Base-by-base conservation (phyloP, 805 yeast species). In the Maudiozyma bulderi region DNA sequence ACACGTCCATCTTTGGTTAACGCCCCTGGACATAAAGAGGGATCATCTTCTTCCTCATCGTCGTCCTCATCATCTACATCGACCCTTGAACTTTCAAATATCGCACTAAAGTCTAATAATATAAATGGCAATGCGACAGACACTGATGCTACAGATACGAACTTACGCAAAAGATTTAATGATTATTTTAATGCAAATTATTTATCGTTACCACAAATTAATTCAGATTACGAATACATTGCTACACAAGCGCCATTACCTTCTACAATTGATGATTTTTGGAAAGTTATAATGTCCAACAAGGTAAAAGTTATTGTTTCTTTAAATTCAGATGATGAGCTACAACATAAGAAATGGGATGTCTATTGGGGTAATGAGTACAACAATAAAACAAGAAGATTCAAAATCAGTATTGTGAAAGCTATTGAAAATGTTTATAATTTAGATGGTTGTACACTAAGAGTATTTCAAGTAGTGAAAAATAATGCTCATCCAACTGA, bases 101-200 rank as follows among this genome's bases (percentile, higher is more conserved):
- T 20, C 4, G 26, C 26, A 20, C 26, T 20, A 20, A 20, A 20
- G 26, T 20, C 26, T 20, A 20, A 20, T 20, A 20, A 20, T 20
- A 20, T 20, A 20, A 20, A 20, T 20, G 4, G 26, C 4, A 20
- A 20, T 20, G 4, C 26, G 4, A 20, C 26, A 20, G 26, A 20
- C 26, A 20, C 26, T 20, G 26, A 20, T 4, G 26, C 26, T 4
- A 20, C 26, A 20, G 38, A 35, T 13, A 15, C 6, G 7, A n/a
- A 35, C 8, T n/a, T n/a, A 7, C 38, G 8, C 13, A 35, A n/a
- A 35, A 13, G 38, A 33, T 57, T 57, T 41, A 61, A 62, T 52
- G 90, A 86, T 63, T 89, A 89, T 62, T 85, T 89, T 58, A 90
- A 89, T 64, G 97, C 97, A 0, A 86, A 90, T n/a, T 84, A 86